Evolutionary conservation across 768 basidiomycete species (phyloP).

Genomic region (Tubosaeta sp.): DNA sequence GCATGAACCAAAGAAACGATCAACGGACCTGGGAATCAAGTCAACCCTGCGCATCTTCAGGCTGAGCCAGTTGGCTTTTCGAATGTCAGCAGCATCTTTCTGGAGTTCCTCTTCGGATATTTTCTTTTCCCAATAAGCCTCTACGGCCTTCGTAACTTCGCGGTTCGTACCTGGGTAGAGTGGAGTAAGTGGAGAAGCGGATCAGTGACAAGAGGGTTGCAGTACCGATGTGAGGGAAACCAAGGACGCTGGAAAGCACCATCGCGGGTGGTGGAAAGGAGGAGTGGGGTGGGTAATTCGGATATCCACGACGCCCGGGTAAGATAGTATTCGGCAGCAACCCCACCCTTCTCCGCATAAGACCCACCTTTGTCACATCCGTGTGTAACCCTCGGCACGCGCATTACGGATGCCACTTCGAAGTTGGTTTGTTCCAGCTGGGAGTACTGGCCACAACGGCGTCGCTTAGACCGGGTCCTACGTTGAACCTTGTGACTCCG

Average conservation of each 20-base stretch:
- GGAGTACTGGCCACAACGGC: too few relatives aligned
- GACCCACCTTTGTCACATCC: too few relatives aligned
- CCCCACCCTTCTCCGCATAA: too few relatives aligned
- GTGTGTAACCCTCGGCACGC: too few relatives aligned
- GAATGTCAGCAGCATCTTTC: conserved; percentile 82
- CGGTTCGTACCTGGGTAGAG: conserved; percentile 70
- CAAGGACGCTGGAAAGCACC: conserved; percentile 83
- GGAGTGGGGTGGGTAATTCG: conserved; percentile 5
- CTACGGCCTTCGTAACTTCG: conserved; percentile 96
- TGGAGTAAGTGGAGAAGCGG: conserved; percentile 1
- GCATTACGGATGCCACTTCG: too few relatives aligned
- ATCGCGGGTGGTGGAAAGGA: conserved; percentile 36
- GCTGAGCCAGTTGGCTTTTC: conserved; percentile 82
- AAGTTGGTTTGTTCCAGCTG: too few relatives aligned
- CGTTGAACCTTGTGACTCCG: too few relatives aligned
- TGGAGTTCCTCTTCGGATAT: conserved; percentile 82
- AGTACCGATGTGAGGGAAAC: conserved; percentile 81
- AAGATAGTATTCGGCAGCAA: too few relatives aligned
- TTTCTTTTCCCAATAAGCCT: conserved; percentile 97
- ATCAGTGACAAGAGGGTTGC: not conserved
- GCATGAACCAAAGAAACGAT: conserved; percentile 3
- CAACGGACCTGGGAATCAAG: conserved; percentile 78
- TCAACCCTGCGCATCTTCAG: conserved; percentile 86
- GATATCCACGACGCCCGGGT: too few relatives aligned
- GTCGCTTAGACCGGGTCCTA: too few relatives aligned